Percentiles rank a stretch among this genome's conserved stretches.
Conservation (phyloP, 2,329 filamentous ascomycete species). For the Botrytis paeoniae region DNA sequence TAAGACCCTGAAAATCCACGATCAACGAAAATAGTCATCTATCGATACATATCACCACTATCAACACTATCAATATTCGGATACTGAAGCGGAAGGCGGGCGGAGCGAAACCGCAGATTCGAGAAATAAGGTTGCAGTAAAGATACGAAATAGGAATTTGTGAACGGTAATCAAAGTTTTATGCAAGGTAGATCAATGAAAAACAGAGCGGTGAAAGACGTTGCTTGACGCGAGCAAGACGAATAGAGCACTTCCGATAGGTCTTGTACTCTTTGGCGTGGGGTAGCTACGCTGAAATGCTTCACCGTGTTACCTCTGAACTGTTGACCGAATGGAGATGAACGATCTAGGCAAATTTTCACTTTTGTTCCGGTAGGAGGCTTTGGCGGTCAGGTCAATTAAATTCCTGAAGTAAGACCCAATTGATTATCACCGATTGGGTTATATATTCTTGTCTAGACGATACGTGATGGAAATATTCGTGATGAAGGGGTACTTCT, state of each 20-base stretch:
- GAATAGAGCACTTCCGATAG: constrained; percentile 6
- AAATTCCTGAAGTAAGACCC: background rate
- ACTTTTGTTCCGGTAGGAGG: background rate
- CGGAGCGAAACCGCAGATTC: background rate
- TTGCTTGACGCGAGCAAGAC: background rate
- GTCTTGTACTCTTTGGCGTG: constrained; percentile 6
- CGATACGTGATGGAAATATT: background rate
- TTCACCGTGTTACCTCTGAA: constrained; percentile 7
- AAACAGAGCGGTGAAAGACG: constrained; percentile 12
- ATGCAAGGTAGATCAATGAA: constrained; percentile 13
- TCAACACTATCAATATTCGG: background rate
- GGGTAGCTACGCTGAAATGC: background rate
- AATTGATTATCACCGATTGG: background rate
- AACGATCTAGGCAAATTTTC: background rate
- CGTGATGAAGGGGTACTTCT: background rate
- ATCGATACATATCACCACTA: background rate
- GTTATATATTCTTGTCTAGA: background rate
- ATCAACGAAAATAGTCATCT: background rate
- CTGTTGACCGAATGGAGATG: background rate
- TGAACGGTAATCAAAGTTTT: background rate
- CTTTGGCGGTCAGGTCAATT: constrained; percentile 2
- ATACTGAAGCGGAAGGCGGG: background rate
- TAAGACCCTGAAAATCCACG: background rate
- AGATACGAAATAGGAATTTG: background rate
- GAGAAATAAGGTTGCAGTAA: background rate